Evolutionary conservation across 176 grass and related monocot species (phyloP), one percentile per base, ranked within the genome.

Genomic region (Elaeis guineensis): DNA sequence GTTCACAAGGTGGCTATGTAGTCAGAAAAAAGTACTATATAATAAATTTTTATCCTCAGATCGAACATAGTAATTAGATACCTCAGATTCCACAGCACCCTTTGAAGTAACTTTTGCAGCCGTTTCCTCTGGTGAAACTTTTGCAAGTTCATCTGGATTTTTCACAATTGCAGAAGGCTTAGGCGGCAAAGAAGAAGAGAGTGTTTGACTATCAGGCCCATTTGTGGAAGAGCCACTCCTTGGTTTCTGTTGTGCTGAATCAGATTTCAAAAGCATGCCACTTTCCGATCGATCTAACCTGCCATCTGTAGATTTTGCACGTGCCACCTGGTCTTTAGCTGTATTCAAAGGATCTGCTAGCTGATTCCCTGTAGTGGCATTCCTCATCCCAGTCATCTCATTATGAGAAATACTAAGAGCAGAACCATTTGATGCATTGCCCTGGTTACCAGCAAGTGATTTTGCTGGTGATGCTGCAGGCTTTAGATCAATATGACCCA

Each of bases 401-500:
- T 3, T 44, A 9, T 44, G 35, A 44, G 35, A 44, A 12, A 44
- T 12, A 44, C 7, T 0, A 2, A 14, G 9, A 44, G 35, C 35
- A 75, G 19, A 54, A 44, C 66, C 57, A 60, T 26, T 62, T 21
- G 16, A 25, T 23, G 19, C 23, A 54, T 62, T 55, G 17, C 20
- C 20, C 5, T 61, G 59, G 52, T 73, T 85, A 98, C 94, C 88
- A 71, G 70, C 44, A 62, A 75, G 55, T 70, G 71, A 51, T 89
- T 88, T 92, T 22, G 62, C 63, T 64, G 74, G 32, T 70, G 79
- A 64, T 25, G 73, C 76, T 16, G 52, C 73, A 76, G 79, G 84
- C 67, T 89, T 98, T 61, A 82, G 64, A 72, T 93, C 94, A 75
- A 98, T 75, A 64, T 85, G 69, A 49, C 88, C 88, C 94, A 92